Base-by-base conservation (phyloP, 2,329 filamentous ascomycete species). In the Xylaria arbuscula region DNA sequence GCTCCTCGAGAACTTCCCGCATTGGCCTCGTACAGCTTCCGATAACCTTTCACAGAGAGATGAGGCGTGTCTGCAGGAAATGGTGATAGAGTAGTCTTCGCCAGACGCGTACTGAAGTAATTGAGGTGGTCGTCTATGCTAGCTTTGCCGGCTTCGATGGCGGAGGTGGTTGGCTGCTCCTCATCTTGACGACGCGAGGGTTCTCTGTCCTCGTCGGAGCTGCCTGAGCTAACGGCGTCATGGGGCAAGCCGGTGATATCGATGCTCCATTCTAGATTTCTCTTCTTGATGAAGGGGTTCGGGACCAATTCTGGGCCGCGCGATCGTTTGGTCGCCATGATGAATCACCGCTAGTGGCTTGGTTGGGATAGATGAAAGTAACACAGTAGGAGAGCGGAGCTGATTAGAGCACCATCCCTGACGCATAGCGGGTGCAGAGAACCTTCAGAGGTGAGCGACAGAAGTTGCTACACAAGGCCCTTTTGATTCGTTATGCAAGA, bases 221-320 rank as follows among this genome's bases (percentile, higher is more conserved):
- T 71, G 58, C 63, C 65, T 47, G 64, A 70, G 47, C 62, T 66
- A 57, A 48, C 47, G 22, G 57, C 69, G n/a, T 68, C 62, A 51
- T 62, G 61, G 19, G 61, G 13, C 9, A 66, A 48, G 51, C 70
- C 56, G n/a, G 71, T 72, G 24, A 74, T 63, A 15, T 78, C 72
- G 11, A 84, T 71, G 6, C 76, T 80, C 83, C 83, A 85, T 72
- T 80, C 71, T 6, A 84, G 77, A 67, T 85, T 85, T 24, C 77
- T 77, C 69, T 80, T 83, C 74, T 85, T 85, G 69, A 84, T 80
- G 67, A 84, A 82, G 0, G 83, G 83, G 59, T 85, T 85, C 2
- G 79, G 69, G 9, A 84, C 80, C 59, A 85, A 72, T 24, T 73
- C 70, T 1, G 79, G 78, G 62, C 78, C 79, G 32, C 72, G 73